Evolutionary conservation across 2,329 filamentous ascomycete genomes (phyloP).

Genomic region (Verticillium longisporum): DNA sequence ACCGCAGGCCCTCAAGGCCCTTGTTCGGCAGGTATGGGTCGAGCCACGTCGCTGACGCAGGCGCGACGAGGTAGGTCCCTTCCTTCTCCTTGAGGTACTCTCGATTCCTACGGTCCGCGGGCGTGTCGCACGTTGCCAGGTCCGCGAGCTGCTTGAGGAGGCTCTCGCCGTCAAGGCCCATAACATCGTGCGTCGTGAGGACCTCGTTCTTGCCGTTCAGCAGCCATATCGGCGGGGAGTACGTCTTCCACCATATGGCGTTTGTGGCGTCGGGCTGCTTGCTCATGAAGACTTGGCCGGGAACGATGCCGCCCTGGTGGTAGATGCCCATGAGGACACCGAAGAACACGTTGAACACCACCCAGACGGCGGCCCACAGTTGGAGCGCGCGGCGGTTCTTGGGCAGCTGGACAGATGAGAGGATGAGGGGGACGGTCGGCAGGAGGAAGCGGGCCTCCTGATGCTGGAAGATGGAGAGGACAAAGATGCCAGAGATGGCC

Average conservation of each 20-base stretch:
- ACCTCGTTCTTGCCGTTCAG: constrained; percentile 69
- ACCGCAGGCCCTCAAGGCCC: constrained; percentile 50
- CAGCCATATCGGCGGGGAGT: constrained; percentile 75
- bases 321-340: constrained; percentile 73
- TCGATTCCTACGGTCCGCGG: constrained; percentile 45
- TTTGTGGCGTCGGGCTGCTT: constrained; percentile 61
- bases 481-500: constrained; percentile 63
- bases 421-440: constrained; percentile 67
- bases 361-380: constrained; percentile 56
- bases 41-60: constrained; percentile 63
- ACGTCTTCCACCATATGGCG: constrained; percentile 81
- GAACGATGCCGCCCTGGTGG: constrained; percentile 73
- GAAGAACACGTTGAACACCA: constrained; percentile 61
- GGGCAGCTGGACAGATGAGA: constrained; percentile 66
- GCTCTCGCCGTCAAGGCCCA: constrained; percentile 58
- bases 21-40: constrained; percentile 56
- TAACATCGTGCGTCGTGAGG: constrained; percentile 64
- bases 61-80: constrained; percentile 66
- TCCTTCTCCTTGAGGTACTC: constrained; percentile 55
- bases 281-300: constrained; percentile 68
- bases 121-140: constrained; percentile 57
- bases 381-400: constrained; percentile 40
- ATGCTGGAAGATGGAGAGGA: constrained; percentile 69
- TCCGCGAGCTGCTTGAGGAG: constrained; percentile 53
- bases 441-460: constrained; percentile 76